These are phyloP conservation scores for Leishmania major DNA, from an alignment of 208 protist genomes.

Conservation along the genomic window DNA sequence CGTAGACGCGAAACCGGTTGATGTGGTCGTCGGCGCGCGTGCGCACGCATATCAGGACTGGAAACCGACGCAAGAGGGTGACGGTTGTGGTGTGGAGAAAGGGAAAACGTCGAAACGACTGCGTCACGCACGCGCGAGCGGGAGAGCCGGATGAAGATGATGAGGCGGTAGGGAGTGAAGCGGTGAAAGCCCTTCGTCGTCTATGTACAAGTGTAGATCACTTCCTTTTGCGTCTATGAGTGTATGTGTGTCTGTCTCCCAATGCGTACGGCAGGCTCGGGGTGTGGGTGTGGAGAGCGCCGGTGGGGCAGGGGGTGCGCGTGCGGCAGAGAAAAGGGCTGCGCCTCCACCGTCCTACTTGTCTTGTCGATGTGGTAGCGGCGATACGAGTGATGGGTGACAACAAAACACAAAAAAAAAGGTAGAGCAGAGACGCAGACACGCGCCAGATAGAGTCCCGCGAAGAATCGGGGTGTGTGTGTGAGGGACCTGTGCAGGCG, in stretches of 20 bases:
- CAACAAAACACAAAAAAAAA: background rate
- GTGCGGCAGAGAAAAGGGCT: background rate
- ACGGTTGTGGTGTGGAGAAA: too few relatives aligned
- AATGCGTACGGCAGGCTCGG: background rate
- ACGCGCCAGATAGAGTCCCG: background rate
- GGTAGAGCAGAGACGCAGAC: background rate
- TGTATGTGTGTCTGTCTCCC: background rate
- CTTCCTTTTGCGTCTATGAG: background rate
- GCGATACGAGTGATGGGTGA: background rate
- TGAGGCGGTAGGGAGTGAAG: background rate
- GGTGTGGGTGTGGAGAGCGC: background rate
- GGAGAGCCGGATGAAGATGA: background rate
- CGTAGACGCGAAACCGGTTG: background rate
- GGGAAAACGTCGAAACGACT: background rate
- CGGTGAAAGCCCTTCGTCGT: background rate
- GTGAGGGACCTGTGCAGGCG: background rate
- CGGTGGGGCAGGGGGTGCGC: background rate
- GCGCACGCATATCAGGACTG: background rate
- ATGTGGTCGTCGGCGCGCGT: background rate
- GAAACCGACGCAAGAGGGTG: background rate
- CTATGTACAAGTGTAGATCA: background rate
- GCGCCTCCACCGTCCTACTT: background rate
- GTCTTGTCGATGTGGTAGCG: background rate
- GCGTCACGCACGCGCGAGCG: background rate
- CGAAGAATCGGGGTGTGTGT: background rate